Conservation (phyloP, 805 yeast species). For the Tanozyma kutaoensis region DNA sequence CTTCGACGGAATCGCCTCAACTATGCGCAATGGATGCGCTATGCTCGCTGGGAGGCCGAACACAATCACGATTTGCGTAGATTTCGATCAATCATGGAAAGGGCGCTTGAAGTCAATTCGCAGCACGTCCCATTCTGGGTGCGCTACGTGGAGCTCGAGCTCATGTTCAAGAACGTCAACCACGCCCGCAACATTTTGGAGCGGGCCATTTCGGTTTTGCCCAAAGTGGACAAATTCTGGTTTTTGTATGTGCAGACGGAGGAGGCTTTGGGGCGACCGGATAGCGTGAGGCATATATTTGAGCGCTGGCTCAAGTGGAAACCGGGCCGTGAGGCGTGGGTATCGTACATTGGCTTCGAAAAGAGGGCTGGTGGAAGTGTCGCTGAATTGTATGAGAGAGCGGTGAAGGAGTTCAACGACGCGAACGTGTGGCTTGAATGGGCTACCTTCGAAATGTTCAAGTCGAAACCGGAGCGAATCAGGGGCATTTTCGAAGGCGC, state of each 20-base stretch:
- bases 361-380: conserved; percentile 48
- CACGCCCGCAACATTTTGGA: conserved; percentile 83
- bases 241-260: conserved; percentile 70
- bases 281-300: conserved; percentile 52
- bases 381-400: conserved; percentile 43
- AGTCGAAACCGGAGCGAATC: conserved; percentile 28
- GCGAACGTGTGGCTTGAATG: conserved; percentile 60
- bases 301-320: conserved; percentile 74
- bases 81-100: conserved; percentile 78
- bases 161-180: conserved; percentile 57
- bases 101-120: conserved; percentile 69
- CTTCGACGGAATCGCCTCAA: conserved; percentile 72
- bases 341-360: conserved; percentile 61
- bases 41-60: conserved; percentile 77
- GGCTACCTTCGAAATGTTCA: conserved; percentile 54
- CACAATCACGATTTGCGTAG: conserved; percentile 61
- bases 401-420: conserved; percentile 23
- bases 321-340: conserved; percentile 61
- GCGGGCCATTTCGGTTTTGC: conserved; percentile 60
- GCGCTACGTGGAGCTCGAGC: conserved; percentile 67
- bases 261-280: conserved; percentile 55
- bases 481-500: conserved; percentile 59
- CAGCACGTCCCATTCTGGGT: conserved; percentile 78
- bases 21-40: conserved; percentile 81
- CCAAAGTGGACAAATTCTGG: conserved; percentile 81